phyloP scores from a whole-genome alignment of 2,329 filamentous ascomycete species.

The Exophiala xenobiotica region DNA sequence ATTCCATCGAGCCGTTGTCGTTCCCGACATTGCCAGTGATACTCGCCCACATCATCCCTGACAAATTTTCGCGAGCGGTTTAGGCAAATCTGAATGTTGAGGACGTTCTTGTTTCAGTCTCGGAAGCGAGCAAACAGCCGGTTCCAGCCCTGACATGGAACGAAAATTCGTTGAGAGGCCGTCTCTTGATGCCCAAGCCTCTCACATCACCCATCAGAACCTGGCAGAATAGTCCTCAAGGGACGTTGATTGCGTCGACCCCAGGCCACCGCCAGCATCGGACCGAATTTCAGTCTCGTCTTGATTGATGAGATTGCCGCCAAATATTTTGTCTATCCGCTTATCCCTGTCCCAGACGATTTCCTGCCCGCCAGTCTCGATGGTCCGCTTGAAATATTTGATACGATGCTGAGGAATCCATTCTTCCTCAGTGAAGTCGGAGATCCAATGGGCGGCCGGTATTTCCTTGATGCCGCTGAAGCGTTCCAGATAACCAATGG shows the following conservation, averaged over 20 bases:
- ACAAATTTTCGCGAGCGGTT: neutral
- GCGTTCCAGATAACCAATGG: conserved; percentile 56
- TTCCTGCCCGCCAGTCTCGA: conserved; percentile 34
- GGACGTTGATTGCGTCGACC: conserved; percentile 2
- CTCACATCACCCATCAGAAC: neutral
- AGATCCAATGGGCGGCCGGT: conserved; percentile 51
- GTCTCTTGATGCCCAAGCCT: conserved; percentile 1
- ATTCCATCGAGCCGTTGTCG: conserved; percentile 1
- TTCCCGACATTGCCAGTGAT: neutral
- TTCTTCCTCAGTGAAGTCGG: conserved; percentile 54
- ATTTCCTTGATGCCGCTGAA: conserved; percentile 53
- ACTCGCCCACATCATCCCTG: neutral
- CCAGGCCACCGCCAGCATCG: conserved; percentile 12
- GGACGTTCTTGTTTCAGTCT: neutral
- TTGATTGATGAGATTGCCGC: conserved; percentile 15
- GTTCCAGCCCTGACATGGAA: no score
- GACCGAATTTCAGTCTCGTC: conserved; percentile 5
- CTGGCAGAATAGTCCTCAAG: neutral
- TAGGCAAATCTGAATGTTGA: neutral
- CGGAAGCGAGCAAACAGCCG: neutral
- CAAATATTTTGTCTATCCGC: conserved; percentile 50
- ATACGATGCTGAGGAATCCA: conserved; percentile 58
- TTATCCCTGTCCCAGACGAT: conserved; percentile 53
- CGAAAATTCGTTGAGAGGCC: no score
- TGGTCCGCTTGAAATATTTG: conserved; percentile 46